Base-by-base conservation (phyloP, 2,329 filamentous ascomycete genomes). In the Eurotiales sp. region DNA sequence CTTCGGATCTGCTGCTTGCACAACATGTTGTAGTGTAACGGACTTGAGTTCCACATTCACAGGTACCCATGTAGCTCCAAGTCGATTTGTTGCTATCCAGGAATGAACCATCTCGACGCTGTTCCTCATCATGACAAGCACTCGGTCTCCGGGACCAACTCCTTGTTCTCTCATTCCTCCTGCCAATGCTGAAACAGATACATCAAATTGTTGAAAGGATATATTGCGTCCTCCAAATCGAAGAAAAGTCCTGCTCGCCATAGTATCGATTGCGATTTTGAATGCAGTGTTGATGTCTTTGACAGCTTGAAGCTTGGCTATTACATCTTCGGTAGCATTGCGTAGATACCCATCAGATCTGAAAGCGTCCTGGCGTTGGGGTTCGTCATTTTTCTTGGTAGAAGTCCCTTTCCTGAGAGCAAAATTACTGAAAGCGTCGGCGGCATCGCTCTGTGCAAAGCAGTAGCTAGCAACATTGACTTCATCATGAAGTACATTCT, bases 401-500 rank as follows among this genome's bases (percentile, higher is more conserved):
- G 40, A 42, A 42, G 21, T 42, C 25, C 19, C 22, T 42, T 42
- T 42, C 40, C 40, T 22, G 40, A 14, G 22, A 42, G 40, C 40
- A 42, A 42, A 42, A 10, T 42, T 42, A 12, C 19, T 42, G 19
- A 42, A 42, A 21, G 40, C 19, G 40, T 42, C 40, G 40, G 40
- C 40, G n/a, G 40, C 40, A 25, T 10, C 40, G 25, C 40, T 42
- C 40, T 42, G 40, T 42, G 40, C 40, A 21, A 42, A 42, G 40
- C 40, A 42, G 40, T 42, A 42, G 40, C 40, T 42, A 14, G 40
- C 40, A 42, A 42, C 40, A 27, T 42, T 42, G 40, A 42, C 40
- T 42, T 42, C 40, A 42, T 42, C 40, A 42, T 42, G 40, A 42
- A 42, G 40, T 14, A 42, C 40, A 42, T 42, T 42, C 25, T 42